Evolutionary conservation across 148 eudicot genomes (phyloP).

Genomic region (Camellia lanceoleosa): DNA sequence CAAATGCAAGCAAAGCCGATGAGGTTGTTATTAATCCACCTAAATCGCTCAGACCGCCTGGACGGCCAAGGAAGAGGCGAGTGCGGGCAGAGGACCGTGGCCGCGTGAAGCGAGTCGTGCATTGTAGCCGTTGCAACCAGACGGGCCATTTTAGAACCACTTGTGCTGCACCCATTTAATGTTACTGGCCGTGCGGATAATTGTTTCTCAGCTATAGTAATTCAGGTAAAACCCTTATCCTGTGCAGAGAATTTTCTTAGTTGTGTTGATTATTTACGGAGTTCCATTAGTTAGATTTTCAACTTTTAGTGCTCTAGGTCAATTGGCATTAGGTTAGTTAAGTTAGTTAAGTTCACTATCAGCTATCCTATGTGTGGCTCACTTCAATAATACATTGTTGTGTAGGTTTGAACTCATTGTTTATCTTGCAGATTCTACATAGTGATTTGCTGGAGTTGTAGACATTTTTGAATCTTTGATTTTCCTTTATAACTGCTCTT

Average conservation of each 20-base stretch:
- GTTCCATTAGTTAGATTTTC: neutral
- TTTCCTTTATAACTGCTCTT: neutral
- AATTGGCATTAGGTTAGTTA: neutral
- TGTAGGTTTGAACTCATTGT: neutral
- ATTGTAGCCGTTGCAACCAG: constrained; percentile 65
- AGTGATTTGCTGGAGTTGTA: neutral
- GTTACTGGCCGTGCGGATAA: neutral
- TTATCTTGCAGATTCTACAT: neutral
- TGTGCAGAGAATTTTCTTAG: constrained; percentile 6
- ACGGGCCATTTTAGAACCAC: constrained; percentile 68
- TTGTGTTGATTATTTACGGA: neutral
- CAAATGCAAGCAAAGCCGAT: constrained; percentile 19
- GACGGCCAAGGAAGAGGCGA: constrained; percentile 53
- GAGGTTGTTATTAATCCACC: constrained; percentile 46
- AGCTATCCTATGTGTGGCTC: neutral
- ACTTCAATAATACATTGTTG: neutral
- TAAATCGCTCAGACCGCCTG: constrained; percentile 49
- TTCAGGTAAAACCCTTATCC: constrained; percentile 1
- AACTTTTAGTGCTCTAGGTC: neutral
- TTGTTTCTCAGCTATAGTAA: neutral
- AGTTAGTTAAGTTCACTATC: neutral
- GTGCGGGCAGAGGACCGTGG: constrained; percentile 55
- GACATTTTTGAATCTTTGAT: neutral
- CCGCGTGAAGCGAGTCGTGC: constrained; percentile 52
- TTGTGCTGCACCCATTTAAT: constrained; percentile 45